These are phyloP conservation scores for Aspergillus proliferans DNA, from an alignment of 2,329 filamentous ascomycete species.

Conservation along the genomic window DNA sequence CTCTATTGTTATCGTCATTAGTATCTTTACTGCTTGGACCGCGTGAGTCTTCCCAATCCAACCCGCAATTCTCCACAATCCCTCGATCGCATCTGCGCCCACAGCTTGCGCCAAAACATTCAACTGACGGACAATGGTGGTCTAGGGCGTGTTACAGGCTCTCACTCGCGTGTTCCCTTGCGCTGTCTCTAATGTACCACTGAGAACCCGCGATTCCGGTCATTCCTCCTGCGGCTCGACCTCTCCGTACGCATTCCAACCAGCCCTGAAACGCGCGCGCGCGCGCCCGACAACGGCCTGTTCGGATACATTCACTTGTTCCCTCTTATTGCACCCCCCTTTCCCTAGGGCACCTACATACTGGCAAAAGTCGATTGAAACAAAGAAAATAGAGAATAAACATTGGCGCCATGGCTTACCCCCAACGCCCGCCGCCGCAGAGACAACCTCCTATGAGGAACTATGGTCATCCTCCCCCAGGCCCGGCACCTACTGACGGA, in stretches of 20 bases:
- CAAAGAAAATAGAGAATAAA: not conserved
- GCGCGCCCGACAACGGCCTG: not conserved
- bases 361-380: not conserved
- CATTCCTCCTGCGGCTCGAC: not conserved
- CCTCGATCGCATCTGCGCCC: not conserved
- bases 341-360: not conserved
- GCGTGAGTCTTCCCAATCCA: not conserved
- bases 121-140: not conserved
- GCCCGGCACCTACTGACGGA: slow-evolving; percentile 18
- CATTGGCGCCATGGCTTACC: slow-evolving; percentile 30
- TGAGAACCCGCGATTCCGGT: not conserved
- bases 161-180: not conserved
- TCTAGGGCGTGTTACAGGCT: not conserved
- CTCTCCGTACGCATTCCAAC: not conserved
- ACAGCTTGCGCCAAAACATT: not conserved
- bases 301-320: not conserved
- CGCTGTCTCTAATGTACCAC: not conserved
- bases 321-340: not conserved
- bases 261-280: not conserved
- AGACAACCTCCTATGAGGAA: slow-evolving; percentile 26
- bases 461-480: slow-evolving; percentile 20
- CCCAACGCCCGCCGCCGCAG: slow-evolving; percentile 25
- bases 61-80: not conserved
- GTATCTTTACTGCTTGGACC: not conserved
- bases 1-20: not conserved